Percentiles rank a stretch among this genome's conserved stretches.
Evolutionary conservation across 2,329 filamentous ascomycete species (phyloP).

Genomic region (Mycosphaerella arachidis): DNA sequence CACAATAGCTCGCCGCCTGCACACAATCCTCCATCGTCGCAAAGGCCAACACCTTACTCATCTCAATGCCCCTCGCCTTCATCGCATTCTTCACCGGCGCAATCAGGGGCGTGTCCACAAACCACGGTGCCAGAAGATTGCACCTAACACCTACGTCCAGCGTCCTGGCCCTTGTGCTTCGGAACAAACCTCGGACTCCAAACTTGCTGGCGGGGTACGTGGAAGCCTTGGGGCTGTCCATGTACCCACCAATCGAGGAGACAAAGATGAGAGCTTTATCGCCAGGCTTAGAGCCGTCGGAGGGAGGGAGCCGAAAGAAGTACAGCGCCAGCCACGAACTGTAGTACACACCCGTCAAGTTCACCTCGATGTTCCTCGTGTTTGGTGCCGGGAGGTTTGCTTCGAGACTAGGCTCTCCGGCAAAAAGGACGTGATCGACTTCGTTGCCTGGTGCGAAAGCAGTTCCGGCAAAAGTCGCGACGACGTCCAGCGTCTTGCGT

Average conservation of each 20-base stretch:
- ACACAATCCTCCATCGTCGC: neutral
- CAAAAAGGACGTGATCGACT: slow-evolving; percentile 7
- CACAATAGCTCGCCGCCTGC: neutral
- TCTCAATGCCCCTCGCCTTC: neutral
- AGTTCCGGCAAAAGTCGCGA: slow-evolving; percentile 7
- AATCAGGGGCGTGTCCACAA: slow-evolving; percentile 11
- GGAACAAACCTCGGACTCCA: slow-evolving; percentile 11
- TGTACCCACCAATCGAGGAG: slow-evolving; percentile 14
- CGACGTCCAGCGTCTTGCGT: slow-evolving; percentile 11
- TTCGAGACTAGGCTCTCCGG: slow-evolving; percentile 1
- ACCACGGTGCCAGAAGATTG: slow-evolving; percentile 15
- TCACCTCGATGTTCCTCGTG: slow-evolving; percentile 12
- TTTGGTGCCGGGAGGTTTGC: neutral
- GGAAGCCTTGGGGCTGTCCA: slow-evolving; percentile 10
- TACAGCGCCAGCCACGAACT: slow-evolving; percentile 11
- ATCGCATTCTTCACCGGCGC: neutral
- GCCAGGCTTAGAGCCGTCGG: neutral
- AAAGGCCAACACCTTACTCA: neutral
- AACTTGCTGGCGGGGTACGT: slow-evolving; percentile 8
- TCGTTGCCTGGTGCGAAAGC: neutral
- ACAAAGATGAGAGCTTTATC: slow-evolving; percentile 12
- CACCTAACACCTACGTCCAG: slow-evolving; percentile 6
- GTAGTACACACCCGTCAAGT: slow-evolving; percentile 10
- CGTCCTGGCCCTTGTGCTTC: slow-evolving; percentile 4
- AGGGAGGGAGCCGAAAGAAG: slow-evolving; percentile 8